Evolutionary conservation across 129 eudicot genomes (phyloP).

Genomic region (Saposhnikovia divaricata): DNA sequence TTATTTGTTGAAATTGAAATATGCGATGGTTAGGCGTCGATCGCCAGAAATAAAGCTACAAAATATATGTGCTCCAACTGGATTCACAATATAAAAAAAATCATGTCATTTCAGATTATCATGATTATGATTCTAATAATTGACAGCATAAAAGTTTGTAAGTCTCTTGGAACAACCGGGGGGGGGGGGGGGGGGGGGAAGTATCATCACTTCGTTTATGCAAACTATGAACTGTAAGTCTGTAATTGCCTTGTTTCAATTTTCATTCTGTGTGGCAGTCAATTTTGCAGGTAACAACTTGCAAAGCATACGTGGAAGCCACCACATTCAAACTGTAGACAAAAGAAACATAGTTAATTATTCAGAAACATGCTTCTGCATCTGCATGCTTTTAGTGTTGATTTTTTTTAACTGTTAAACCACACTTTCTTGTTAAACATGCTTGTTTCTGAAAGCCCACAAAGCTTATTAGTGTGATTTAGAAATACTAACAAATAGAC

Average conservation of each 20-base stretch:
- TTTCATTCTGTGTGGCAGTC: not conserved
- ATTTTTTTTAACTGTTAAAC: not conserved
- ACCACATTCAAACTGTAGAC: not conserved
- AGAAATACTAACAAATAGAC: not conserved
- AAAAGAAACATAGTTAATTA: not conserved
- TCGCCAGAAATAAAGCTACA: not conserved
- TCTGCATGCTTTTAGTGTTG: constrained; percentile 10
- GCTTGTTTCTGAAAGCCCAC: not conserved
- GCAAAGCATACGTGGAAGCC: not conserved
- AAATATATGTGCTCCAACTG: not conserved
- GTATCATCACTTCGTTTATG: not conserved
- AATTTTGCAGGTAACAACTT: not conserved
- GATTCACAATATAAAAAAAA: not conserved
- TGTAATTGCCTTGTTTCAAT: not conserved
- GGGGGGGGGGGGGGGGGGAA: not conserved
- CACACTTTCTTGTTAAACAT: not conserved
- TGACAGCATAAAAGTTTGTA: constrained; percentile 7
- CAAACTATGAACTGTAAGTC: not conserved
- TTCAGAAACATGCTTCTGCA: constrained; percentile 9
- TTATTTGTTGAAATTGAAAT: not conserved
- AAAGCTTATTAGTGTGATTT: constrained; percentile 3
- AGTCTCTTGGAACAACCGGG: not conserved
- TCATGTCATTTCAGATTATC: not conserved
- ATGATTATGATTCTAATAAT: constrained; percentile 5
- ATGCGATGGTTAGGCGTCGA: not conserved